These are phyloP conservation scores for Echium plantagineum DNA, from an alignment of 257 asterid species.

Conservation along the genomic window DNA sequence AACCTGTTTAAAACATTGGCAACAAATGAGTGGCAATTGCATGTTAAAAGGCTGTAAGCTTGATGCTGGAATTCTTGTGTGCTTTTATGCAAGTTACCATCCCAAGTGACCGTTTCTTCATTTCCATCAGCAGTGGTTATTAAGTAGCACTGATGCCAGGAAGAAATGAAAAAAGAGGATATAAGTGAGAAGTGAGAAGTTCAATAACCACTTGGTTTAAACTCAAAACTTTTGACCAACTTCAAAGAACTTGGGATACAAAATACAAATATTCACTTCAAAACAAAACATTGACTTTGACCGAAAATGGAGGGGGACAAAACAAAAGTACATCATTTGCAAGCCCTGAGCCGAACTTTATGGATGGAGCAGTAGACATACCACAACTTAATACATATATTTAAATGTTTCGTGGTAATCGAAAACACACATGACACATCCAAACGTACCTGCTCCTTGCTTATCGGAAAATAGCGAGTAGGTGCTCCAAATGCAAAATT, in stretches of 20 bases:
- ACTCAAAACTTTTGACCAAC: no score
- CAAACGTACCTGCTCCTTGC: constrained; percentile 56
- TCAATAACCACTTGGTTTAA: no score
- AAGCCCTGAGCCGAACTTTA: not conserved
- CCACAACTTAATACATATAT: no score
- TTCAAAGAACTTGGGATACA: no score
- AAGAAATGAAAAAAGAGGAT: not conserved
- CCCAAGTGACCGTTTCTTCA: constrained; percentile 49
- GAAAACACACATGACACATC: not conserved
- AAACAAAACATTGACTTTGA: no score
- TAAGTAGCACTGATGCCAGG: constrained; percentile 38
- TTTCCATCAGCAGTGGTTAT: constrained; percentile 21
- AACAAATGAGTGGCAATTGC: constrained; percentile 95
- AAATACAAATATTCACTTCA: no score
- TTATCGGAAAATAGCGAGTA: constrained; percentile 57
- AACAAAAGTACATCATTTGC: not conserved
- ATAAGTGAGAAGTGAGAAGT: not conserved
- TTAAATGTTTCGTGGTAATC: not conserved
- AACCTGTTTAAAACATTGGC: constrained; percentile 83
- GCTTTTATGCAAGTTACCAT: constrained; percentile 60
- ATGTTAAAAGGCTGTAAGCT: constrained; percentile 78
- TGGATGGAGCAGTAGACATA: not conserved
- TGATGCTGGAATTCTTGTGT: constrained; percentile 80
- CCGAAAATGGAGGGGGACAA: no score
- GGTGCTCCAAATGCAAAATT: constrained; percentile 83